These are phyloP conservation scores for Mucor mucedo DNA, from an alignment of 371 early-diverging fungal genomes.

Conservation along the genomic window DNA sequence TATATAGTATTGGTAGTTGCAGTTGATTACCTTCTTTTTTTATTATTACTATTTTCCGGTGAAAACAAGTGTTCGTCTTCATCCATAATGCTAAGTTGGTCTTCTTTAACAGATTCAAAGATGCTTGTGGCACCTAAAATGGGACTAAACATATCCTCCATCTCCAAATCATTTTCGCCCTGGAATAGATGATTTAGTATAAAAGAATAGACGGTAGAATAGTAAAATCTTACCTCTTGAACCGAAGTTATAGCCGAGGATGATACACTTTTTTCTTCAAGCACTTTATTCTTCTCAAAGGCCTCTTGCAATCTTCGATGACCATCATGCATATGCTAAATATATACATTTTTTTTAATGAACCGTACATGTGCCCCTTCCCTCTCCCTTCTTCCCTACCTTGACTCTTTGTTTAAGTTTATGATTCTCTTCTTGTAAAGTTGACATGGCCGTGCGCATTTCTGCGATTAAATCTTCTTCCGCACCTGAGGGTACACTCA, in stretches of 20 bases:
- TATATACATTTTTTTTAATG: neutral
- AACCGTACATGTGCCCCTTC: neutral
- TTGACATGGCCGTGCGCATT: conserved; percentile 42
- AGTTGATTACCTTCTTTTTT: conserved; percentile 12
- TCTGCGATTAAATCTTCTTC: conserved; percentile 48
- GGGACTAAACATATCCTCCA: conserved; percentile 21
- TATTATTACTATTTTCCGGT: conserved; percentile 1
- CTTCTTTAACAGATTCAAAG: conserved; percentile 9
- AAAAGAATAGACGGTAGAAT: neutral
- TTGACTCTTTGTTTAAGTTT: conserved; percentile 43
- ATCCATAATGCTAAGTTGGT: conserved; percentile 5
- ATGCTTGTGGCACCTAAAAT: conserved; percentile 13
- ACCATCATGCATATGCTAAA: conserved; percentile 42
- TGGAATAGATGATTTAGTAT: neutral
- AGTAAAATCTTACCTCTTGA: neutral
- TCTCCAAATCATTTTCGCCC: conserved; percentile 18
- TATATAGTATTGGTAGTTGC: too few relatives aligned
- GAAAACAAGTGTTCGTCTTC: neutral
- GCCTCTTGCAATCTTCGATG: conserved; percentile 43
- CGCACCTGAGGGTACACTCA: conserved; percentile 42
- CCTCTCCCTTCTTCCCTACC: conserved; percentile 11
- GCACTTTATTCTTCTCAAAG: conserved; percentile 34
- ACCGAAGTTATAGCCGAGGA: neutral
- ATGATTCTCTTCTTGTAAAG: conserved; percentile 43
- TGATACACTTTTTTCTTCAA: conserved; percentile 5